phyloP scores from a whole-genome alignment of 768 basidiomycete genomes.

The Serendipita sp. region DNA sequence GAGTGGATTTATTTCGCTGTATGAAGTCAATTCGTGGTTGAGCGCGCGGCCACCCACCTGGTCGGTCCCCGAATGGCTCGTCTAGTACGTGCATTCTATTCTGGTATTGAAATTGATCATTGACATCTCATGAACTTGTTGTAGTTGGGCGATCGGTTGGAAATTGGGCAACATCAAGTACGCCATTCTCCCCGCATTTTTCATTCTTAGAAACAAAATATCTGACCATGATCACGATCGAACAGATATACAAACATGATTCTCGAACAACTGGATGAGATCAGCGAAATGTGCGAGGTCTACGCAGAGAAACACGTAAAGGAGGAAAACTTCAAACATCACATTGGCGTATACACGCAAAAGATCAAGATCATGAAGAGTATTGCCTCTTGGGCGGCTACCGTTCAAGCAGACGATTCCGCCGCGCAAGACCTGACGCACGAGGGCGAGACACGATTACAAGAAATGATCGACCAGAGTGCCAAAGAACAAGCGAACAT shows the following conservation, averaged over 20 bases:
- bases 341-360: neutral
- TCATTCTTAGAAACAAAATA: neutral
- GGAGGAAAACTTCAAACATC: neutral
- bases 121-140: neutral
- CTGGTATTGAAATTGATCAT: neutral
- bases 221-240: neutral
- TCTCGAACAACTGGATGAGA: neutral
- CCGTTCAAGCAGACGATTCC: neutral
- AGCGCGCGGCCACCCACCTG: neutral
- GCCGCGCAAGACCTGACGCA: neutral
- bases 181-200: neutral
- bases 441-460: neutral
- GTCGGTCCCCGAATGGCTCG: constrained; percentile 1
- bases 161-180: neutral
- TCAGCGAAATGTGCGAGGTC: neutral
- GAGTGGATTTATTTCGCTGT: constrained; percentile 6
- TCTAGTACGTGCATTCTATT: neutral
- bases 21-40: constrained; percentile 5
- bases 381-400: neutral
- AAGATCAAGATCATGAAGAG: neutral
- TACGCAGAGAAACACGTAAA: neutral
- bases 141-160: constrained; percentile 6
- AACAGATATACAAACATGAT: neutral
- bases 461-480: neutral
- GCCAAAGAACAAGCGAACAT: neutral